Base-by-base conservation (phyloP, 352 stramenopile species). In the Phytophthora fragariae region DNA sequence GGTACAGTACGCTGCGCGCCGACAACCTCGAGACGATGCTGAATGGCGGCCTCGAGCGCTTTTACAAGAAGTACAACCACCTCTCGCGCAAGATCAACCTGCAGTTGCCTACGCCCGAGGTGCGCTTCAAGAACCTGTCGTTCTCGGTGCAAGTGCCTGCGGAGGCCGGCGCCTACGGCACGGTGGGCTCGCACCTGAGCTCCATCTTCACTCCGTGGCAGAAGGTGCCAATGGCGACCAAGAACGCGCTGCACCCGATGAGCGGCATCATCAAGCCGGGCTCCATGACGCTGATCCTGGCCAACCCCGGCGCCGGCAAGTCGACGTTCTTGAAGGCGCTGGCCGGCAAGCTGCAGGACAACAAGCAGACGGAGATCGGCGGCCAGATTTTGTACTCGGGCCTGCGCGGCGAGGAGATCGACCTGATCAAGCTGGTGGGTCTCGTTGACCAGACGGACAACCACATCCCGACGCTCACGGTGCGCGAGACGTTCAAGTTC, bases 401-500 rank as follows among this genome's bases (percentile, higher is more conserved):
- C 44, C 65, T 88, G 7, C 50, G 52, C 0, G 86, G 65, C 3
- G 81, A 83, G 9, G 72, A 85, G 31, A 90, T 84, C 53, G 73
- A 91, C 73, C 68, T 85, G 2, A 75, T 84, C 57, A 94, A 94
- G 70, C 68, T 92, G 5, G 85, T 83, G 0, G 85, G 85, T 0
- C 76, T 94, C 8, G 77, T 94, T 8, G 87, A 92, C 53, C 86
- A 81, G 62, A 83, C 77, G 19, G 97, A 99, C 74, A 85, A 88
- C 50, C 97, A 99, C 86, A 84, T 93, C 41, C 82, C 96, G 7
- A 89, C 93, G 24, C 76, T 99, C 12, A 99, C 96, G 5, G 97
- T 99, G 0, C 83, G 92, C 21, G 96, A 99, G 44, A 85, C 74
- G 37, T 80, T 85, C 63, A 82, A 95, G 62, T 99, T 99, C 79